Percentiles rank a stretch among this genome's conserved stretches.
These are phyloP conservation scores for Russula virescens DNA, from an alignment of 768 basidiomycete species.

Conservation along the genomic window DNA sequence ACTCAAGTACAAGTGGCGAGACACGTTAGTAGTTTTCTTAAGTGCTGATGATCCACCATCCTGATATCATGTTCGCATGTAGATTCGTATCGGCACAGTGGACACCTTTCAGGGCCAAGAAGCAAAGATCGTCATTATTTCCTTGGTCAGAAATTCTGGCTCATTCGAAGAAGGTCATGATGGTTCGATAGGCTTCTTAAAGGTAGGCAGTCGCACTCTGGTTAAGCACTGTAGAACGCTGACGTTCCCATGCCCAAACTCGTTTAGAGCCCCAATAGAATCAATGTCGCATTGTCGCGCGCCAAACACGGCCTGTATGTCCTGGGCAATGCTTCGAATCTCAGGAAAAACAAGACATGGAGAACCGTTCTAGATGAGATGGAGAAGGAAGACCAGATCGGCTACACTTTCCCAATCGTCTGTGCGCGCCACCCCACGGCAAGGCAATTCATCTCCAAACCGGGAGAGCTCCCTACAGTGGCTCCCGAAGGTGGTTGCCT, in stretches of 20 bases:
- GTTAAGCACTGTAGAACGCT: slow-evolving; percentile 28
- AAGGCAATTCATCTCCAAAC: slow-evolving; percentile 3
- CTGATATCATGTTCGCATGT: background rate
- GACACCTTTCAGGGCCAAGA: slow-evolving; percentile 80
- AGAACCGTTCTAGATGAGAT: slow-evolving; percentile 49
- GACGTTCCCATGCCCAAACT: background rate
- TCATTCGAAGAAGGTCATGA: slow-evolving; percentile 33
- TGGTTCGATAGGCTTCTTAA: slow-evolving; percentile 62
- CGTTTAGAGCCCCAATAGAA: slow-evolving; percentile 32
- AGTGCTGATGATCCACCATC: background rate
- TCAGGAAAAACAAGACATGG: slow-evolving; percentile 57
- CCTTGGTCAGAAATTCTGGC: slow-evolving; percentile 67
- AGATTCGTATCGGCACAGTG: slow-evolving; percentile 68
- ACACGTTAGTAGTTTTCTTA: slow-evolving; percentile 37
- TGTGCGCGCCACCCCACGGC: slow-evolving; percentile 20
- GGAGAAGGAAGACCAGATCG: slow-evolving; percentile 35
- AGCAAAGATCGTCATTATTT: slow-evolving; percentile 66
- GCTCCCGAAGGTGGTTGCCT: slow-evolving; percentile 31
- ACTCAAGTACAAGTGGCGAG: slow-evolving; percentile 48
- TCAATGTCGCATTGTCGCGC: slow-evolving; percentile 62
- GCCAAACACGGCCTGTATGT: slow-evolving; percentile 71
- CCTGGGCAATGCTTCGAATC: slow-evolving; percentile 57
- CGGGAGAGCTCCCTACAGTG: slow-evolving; percentile 14
- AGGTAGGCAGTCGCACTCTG: slow-evolving; percentile 37
- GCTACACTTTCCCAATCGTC: slow-evolving; percentile 10